phyloP scores from a whole-genome alignment of 331 rosid species.

The Quercus lobata region DNA sequence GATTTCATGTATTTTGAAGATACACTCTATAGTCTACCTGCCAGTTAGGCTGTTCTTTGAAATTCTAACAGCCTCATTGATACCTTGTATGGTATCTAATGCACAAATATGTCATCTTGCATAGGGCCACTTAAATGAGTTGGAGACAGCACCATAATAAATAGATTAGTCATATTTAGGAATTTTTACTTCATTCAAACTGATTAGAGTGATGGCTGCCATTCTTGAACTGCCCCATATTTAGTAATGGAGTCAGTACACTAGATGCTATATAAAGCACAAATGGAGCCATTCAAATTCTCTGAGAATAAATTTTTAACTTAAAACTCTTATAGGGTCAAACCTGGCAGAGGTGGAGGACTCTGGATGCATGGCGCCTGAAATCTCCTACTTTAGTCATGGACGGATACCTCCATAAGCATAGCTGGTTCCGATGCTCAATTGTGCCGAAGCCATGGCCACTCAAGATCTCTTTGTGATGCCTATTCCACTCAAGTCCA shows the following conservation, averaged over 20 bases:
- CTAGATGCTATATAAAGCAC: not conserved
- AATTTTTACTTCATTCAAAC: not conserved
- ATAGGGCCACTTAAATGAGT: not conserved
- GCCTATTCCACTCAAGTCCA: slow-evolving; percentile 81
- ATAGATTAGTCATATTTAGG: not conserved
- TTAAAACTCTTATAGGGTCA: not conserved
- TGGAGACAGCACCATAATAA: not conserved
- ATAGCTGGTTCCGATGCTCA: slow-evolving; percentile 43
- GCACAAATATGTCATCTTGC: not conserved
- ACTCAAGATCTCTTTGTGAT: slow-evolving; percentile 70
- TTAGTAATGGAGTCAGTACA: not conserved
- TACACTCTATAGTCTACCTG: not conserved
- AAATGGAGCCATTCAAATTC: not conserved
- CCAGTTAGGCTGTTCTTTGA: not conserved
- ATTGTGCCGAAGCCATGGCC: slow-evolving; percentile 63
- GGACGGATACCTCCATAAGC: slow-evolving; percentile 74
- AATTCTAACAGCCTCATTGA: not conserved
- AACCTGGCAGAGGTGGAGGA: slow-evolving; percentile 70
- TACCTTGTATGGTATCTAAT: not conserved
- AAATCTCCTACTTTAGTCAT: slow-evolving; percentile 56
- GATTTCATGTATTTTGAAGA: not conserved
- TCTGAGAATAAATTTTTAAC: not conserved
- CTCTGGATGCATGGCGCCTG: slow-evolving; percentile 47
- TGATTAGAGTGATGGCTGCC: not conserved
- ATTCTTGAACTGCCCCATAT: not conserved